Evolutionary conservation across 2,329 filamentous ascomycete genomes (phyloP), one percentile per base, ranked within the genome.

Genomic region (Beauveria asiatica): DNA sequence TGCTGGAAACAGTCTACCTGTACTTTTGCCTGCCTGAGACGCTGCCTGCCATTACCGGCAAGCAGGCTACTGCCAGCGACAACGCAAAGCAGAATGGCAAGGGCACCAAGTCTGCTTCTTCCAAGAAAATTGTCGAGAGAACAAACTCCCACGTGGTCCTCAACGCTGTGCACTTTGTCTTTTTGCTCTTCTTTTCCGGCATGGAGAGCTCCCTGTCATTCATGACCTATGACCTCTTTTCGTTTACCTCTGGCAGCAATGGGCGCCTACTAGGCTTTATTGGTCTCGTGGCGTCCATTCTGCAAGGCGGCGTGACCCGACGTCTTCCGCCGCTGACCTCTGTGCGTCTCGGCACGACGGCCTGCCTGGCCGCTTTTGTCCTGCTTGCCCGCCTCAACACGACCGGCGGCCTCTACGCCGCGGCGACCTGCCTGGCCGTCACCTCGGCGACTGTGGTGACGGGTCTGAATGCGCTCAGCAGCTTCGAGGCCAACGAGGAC

Each of bases 161-260:
- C 51, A 97, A 97, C 71, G 75, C 87, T 1, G 86, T 90, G 0
- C 94, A 99, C 74, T 88, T 97, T 69, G 76, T 87, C 51, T 99
- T 99, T 74, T 85, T 99, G 62, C 85, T 99, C 13, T 96, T 96
- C 75, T 99, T 99, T 76, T 96, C 91, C 2, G 94, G 94, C 62
- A 93, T 99, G 88, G 94, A 99, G 72, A 97, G 96, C 73, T 96
- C 92, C 1, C 82, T 99, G 3, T 92, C 94, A 0, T 99, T 99
- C 73, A 92, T 99, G 85, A 97, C 93, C 0, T 96, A 94, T 68
- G 93, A 96, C 57, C 83, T 99, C 49, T 97, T 97, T 73, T 83
- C 83, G 9, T 95, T 94, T 70, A 84, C 81, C 11, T 88, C 92
- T 1, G 83, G 85, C 48, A 83, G 90, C 57, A 96, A 95, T 65